Evolutionary conservation across 2,329 filamentous ascomycete genomes (phyloP).

Genomic region (Harringtonia lauricola): DNA sequence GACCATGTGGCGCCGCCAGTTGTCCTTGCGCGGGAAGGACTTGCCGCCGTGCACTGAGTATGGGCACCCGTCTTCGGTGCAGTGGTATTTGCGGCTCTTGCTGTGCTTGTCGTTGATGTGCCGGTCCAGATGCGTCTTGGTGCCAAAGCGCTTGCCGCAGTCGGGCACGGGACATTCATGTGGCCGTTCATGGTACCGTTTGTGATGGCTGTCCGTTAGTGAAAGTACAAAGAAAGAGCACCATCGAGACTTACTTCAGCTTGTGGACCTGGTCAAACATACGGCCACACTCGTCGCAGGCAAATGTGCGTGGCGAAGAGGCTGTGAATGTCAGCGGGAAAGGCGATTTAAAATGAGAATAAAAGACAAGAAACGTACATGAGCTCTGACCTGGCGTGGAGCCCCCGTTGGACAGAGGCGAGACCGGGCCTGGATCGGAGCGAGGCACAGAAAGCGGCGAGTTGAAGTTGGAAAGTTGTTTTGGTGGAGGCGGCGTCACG

Average conservation of each 20-base stretch:
- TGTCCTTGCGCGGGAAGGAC: slow-evolving; percentile 50
- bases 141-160: slow-evolving; percentile 47
- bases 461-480: slow-evolving; percentile 30
- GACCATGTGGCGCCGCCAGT: slow-evolving; percentile 51
- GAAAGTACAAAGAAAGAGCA: no score
- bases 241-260: slow-evolving; percentile 45
- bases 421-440: slow-evolving; percentile 22
- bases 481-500: slow-evolving; percentile 6
- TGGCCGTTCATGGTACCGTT: slow-evolving; percentile 47
- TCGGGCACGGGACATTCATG: slow-evolving; percentile 31
- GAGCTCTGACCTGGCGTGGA: slow-evolving; percentile 16
- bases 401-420: slow-evolving; percentile 23
- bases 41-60: slow-evolving; percentile 47
- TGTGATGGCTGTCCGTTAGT: slow-evolving; percentile 37
- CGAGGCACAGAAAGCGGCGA: slow-evolving; percentile 27
- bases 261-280: slow-evolving; percentile 48
- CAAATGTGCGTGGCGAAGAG: slow-evolving; percentile 18
- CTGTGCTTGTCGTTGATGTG: slow-evolving; percentile 52
- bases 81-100: slow-evolving; percentile 50
- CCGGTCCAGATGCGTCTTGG: slow-evolving; percentile 49
- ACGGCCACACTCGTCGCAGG: slow-evolving; percentile 31
- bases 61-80: slow-evolving; percentile 39
- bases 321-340: slow-evolving; percentile 8
- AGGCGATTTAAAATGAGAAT: slow-evolving; percentile 15
- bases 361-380: slow-evolving; percentile 11